Base-by-base conservation (phyloP, 257 asterid species). In the Nicotiana noctiflora region DNA sequence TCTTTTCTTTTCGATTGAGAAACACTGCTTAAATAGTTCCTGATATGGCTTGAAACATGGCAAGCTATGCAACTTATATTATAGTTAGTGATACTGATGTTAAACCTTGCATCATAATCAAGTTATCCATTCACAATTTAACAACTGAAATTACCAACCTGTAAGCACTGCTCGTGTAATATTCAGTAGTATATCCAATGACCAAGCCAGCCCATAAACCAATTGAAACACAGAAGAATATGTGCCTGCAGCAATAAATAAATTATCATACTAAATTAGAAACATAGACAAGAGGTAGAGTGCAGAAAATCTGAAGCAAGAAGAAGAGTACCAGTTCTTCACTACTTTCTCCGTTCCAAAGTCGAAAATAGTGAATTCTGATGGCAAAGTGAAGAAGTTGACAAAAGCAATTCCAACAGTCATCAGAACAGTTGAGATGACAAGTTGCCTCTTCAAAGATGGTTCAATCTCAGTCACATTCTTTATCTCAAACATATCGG, bases 151-250 rank as follows among this genome's bases (percentile, higher is more conserved):
- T 52, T 12, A 18, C 46, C 52, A 74, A 89, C 91, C 92, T 87
- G 70, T 88, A 90, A 37, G 92, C 90, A 79, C 84, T 87, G 87
- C 93, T 90, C 8, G 93, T 90, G 75, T 83, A 90, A 84, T 90
- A 90, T 67, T 90, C 93, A 0, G 92, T 90, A 21, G 86, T 81
- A 81, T 85, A 88, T 4, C 93, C 92, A 79, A 90, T 90, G 23
- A 87, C 84, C 29, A 90, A 81, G 31, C 92, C 93, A 83, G 93
- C 93, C 93, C 93, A 90, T 53, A 90, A 83, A 62, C 94, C 92
- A 84, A 87, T 88, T 31, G 87, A 83, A 61, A 90, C 94, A 37
- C 92, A 90, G 8, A 88, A 85, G 82, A 90, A 88, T 56, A 90
- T 75, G 70, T 88, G 92, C 94, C 92, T 90, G 89, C 63, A 88